Percentiles rank a stretch among this genome's conserved stretches.
Evolutionary conservation across 352 stramenopile genomes (phyloP).

Genomic region (Pythium guiyangense): DNA sequence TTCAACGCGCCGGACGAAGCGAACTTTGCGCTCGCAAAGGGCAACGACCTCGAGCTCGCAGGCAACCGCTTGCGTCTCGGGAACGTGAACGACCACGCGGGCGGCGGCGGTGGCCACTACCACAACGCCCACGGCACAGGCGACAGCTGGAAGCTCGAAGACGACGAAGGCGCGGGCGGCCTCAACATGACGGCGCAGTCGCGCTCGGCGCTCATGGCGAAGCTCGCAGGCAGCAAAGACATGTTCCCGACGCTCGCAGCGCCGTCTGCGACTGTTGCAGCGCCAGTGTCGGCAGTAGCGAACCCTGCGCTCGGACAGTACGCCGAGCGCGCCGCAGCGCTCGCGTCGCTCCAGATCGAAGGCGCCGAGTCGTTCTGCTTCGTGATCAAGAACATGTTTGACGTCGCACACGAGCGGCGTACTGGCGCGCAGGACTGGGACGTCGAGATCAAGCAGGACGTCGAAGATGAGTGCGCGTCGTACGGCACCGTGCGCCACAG

Average conservation of each 20-base stretch:
- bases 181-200: conserved; percentile 85
- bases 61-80: conserved; percentile 80
- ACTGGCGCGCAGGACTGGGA: conserved; percentile 72
- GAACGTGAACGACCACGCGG: conserved; percentile 63
- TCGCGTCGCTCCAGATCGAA: conserved; percentile 66
- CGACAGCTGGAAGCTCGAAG: conserved; percentile 86
- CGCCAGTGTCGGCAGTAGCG: conserved; percentile 1
- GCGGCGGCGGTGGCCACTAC: conserved; percentile 18
- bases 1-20: conserved; percentile 78
- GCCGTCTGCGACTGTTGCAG: conserved; percentile 15
- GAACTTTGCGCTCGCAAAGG: conserved; percentile 82
- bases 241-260: conserved; percentile 41
- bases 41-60: conserved; percentile 83
- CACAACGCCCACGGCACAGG: conserved; percentile 4
- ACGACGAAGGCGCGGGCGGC: conserved; percentile 75
- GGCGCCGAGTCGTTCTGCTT: conserved; percentile 84
- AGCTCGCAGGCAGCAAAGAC: conserved; percentile 77
- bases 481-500: conserved; percentile 73
- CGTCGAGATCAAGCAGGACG: conserved; percentile 86
- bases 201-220: conserved; percentile 84
- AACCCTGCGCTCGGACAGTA: conserved; percentile 16
- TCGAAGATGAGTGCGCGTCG: conserved; percentile 75
- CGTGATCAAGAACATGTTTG: conserved; percentile 93
- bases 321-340: conserved; percentile 45
- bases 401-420: conserved; percentile 70